Base-by-base conservation (phyloP, 202 grass and related monocot genomes). In the Sporobolus alterniflorus region DNA sequence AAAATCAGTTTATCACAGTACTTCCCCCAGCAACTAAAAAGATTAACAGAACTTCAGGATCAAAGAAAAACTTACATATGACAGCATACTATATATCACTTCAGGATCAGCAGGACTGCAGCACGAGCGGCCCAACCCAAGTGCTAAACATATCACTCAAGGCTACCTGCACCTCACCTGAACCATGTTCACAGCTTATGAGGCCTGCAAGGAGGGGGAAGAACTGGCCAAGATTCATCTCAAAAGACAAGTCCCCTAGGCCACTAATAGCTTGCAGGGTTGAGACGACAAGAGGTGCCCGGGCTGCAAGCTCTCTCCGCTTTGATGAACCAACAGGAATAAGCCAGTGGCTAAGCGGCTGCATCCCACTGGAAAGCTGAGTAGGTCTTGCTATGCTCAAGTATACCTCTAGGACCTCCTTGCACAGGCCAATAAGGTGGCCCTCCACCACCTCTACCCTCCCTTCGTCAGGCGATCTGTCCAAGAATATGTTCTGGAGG, bases 181-280 rank as follows among this genome's bases (percentile, higher is more conserved):
- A 99, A 17, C 97, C 97, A 82, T 99, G 97, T 48, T 99, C 97
- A 11, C 97, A 99, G 72, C 97, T 94, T 74, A 99, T 88, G 31
- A 99, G 91, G 51, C 78, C 88, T 75, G 97, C 31, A 72, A 99
- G 80, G 59, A 99, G 93, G 46, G 97, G 97, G 68, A 96, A 99
- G 63, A 99, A 96, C 64, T 86, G 91, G 24, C 73, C 55, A 26
- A 99, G 90, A 80, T 96, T 92, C 78, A 91, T 99, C 75, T 96
- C 89, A 2, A 99, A 94, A 33, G 88, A 87, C 1, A 70, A 86
- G 78, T 94, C 91, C 5, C 85, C 86, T 3, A 99, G 80, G 75
- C 83, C 88, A 18, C 83, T 88, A 52, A 99, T 92, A 81, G 93
- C 97, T 85, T 96, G 93, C 78, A 99, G 86, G 59, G 97, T 93